Percentiles rank a stretch among this genome's conserved stretches.
phyloP scores from a whole-genome alignment of 192 early-diverging fungal genomes.

The Bifiguratus adelaidae region DNA sequence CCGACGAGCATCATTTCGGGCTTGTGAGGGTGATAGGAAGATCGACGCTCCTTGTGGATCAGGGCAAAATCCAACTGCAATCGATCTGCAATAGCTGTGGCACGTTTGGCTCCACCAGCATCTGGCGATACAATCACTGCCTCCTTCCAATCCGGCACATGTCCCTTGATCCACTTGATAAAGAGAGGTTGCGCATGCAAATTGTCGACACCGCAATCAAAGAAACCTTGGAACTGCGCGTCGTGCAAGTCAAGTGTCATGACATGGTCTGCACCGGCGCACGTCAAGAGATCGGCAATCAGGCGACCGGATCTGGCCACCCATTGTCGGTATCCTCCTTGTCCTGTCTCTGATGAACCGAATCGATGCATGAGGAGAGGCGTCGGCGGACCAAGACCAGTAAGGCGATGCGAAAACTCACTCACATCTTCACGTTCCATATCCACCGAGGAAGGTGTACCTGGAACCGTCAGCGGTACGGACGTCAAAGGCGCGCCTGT shows the following conservation, averaged over 20 bases:
- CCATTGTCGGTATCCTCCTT: constrained; percentile 70
- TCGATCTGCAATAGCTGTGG: constrained; percentile 84
- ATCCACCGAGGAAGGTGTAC: too few species aligned
- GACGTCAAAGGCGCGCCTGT: constrained; percentile 32
- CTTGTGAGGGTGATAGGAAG: constrained; percentile 50
- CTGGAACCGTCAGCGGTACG: constrained; percentile 23
- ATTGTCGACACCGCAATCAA: constrained; percentile 89
- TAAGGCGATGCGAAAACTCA: too few species aligned
- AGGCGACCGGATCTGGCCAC: constrained; percentile 81
- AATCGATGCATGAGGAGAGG: too few species aligned
- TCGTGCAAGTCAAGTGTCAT: constrained; percentile 98
- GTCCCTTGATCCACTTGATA: constrained; percentile 79
- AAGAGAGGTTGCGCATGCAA: constrained; percentile 81
- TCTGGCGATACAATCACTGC: constrained; percentile 95
- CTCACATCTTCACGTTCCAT: too few species aligned
- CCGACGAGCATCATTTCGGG: constrained; percentile 88
- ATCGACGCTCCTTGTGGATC: constrained; percentile 88
- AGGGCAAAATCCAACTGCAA: constrained; percentile 95
- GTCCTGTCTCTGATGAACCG: too few species aligned
- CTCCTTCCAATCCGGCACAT: constrained; percentile 74
- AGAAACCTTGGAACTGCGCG: constrained; percentile 95
- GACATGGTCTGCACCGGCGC: constrained; percentile 85
- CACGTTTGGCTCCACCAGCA: constrained; percentile 94
- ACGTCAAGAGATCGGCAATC: constrained; percentile 78
- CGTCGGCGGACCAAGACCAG: too few species aligned